Evolutionary conservation across 1,284 basidiomycete species (phyloP), one percentile per base, ranked within the genome.

Genomic region (Cystobasidium sp.): DNA sequence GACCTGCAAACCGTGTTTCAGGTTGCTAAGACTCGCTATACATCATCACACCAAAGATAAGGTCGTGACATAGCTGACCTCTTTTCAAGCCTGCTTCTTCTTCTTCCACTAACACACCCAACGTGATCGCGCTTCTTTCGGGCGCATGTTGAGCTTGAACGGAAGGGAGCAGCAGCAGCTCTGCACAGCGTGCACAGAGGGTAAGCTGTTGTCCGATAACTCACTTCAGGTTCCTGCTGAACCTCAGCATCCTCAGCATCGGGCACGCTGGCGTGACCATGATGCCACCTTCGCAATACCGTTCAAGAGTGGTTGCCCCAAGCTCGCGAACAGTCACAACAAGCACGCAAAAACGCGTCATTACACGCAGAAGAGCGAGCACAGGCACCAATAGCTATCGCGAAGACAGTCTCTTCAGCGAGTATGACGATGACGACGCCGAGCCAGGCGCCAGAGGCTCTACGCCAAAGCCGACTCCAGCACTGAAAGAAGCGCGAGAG

Each of bases 401-500:
- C 47, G 52, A 67, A n/a, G 31, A 22, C 64, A 67, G 47, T 24
- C 20, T 16, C 49, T 55, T 67, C 49, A 43, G 49, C 49, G 64
- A 63, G 37, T 22, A 62, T 16, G 59, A 63, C 1, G 47, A 47
- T 51, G 20, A 14, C 47, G 43, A 65, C 31, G 24, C 31, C 14
- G 6, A 18, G 10, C 22, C n/a, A 18, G n/a, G 31, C 22, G 31
- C 51, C 12, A 20, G 22, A 8, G 18, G 47, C 6, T n/a, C 64
- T 2, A 52, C 64, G 18, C 64, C 49, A n/a, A 24, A n/a, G 7
- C 37, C 47, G 22, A 53, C 49, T 9, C 49, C 49, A 37, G 51
- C 47, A 14, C 44, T 73, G 14, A 61, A 55, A 39, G 62, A 73
- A 66, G 70, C 70, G 20, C 62, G 70, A 37, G 22, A 44, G 39